Percentiles rank a stretch among this genome's conserved stretches.
Conservation (phyloP, 345 rosid genomes). For the Eucalyptus cloeziana region DNA sequence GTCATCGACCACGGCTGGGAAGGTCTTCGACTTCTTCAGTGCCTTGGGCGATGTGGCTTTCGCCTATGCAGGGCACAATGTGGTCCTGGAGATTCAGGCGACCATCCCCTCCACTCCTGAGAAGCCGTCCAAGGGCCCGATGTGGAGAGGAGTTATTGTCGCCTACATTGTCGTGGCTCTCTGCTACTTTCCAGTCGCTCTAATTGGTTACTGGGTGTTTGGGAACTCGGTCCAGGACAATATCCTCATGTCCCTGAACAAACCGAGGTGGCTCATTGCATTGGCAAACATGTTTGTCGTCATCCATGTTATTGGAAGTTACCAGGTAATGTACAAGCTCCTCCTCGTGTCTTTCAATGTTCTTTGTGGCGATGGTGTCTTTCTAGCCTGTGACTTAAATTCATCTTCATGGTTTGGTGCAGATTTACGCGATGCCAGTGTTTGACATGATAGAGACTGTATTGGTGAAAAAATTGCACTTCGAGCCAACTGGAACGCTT, state of each 20-base stretch:
- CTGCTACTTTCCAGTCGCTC: constrained; percentile 80
- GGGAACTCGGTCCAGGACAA: constrained; percentile 58
- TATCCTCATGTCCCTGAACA: constrained; percentile 50
- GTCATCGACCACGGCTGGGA: constrained; percentile 25
- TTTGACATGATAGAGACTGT: constrained; percentile 74
- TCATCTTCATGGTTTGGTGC: background rate
- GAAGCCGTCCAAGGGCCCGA: constrained; percentile 78
- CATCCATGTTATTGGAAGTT: constrained; percentile 73
- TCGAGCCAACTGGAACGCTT: constrained; percentile 25
- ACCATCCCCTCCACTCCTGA: constrained; percentile 82
- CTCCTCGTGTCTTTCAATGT: background rate
- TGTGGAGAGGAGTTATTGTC: constrained; percentile 73
- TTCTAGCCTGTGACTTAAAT: background rate
- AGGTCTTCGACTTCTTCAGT: constrained; percentile 49
- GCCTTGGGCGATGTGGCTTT: constrained; percentile 83
- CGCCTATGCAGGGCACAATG: constrained; percentile 80
- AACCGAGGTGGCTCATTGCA: constrained; percentile 64
- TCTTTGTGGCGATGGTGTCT: background rate
- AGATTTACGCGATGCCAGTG: constrained; percentile 75
- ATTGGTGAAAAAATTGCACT: constrained; percentile 44
- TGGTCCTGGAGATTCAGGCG: constrained; percentile 83
- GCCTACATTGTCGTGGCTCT: constrained; percentile 67
- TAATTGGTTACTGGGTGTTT: constrained; percentile 47
- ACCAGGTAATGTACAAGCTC: constrained; percentile 29
- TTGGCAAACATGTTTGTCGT: constrained; percentile 61